Conservation (phyloP, 805 yeast species). For the Candida nemodendra region DNA sequence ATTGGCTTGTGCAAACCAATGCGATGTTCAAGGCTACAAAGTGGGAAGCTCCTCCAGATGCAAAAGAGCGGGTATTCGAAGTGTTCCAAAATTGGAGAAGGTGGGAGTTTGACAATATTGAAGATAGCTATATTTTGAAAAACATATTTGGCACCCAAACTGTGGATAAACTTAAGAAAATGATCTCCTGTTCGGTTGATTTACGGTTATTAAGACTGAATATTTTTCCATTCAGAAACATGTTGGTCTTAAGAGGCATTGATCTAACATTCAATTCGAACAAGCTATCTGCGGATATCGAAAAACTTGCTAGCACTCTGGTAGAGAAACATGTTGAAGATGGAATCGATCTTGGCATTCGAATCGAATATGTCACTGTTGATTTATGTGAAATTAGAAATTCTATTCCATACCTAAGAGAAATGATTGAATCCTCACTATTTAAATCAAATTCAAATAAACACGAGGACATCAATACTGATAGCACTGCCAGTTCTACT, state of each 20-base stretch:
- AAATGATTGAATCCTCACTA: slow-evolving; percentile 3
- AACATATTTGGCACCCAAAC: slow-evolving; percentile 43
- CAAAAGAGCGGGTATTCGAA: slow-evolving; percentile 51
- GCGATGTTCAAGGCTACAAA: slow-evolving; percentile 28
- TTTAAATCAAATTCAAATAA: not conserved
- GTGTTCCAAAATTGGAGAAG: slow-evolving; percentile 80
- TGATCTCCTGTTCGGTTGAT: slow-evolving; percentile 8
- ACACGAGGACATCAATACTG: slow-evolving; percentile 2
- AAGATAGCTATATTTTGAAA: slow-evolving; percentile 53
- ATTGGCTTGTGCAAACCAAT: slow-evolving; percentile 44
- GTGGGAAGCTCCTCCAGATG: slow-evolving; percentile 50
- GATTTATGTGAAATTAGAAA: slow-evolving; percentile 12
- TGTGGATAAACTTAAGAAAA: slow-evolving; percentile 3
- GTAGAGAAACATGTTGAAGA: slow-evolving; percentile 15
- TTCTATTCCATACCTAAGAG: slow-evolving; percentile 2
- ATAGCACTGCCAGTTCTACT: not conserved
- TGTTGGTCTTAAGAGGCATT: slow-evolving; percentile 16
- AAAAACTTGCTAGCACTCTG: slow-evolving; percentile 16
- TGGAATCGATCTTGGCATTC: slow-evolving; percentile 21
- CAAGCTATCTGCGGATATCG: slow-evolving; percentile 12
- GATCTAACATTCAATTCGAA: slow-evolving; percentile 13
- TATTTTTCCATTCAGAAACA: slow-evolving; percentile 21
- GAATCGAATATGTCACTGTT: slow-evolving; percentile 16
- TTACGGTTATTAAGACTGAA: slow-evolving; percentile 19
- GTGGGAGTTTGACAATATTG: slow-evolving; percentile 79